A percentile compares a stretch with the other conserved stretches of the same genome.
These are phyloP conservation scores for Usnea hakonensis DNA, from an alignment of 495 filamentous ascomycete genomes.

Conservation along the genomic window DNA sequence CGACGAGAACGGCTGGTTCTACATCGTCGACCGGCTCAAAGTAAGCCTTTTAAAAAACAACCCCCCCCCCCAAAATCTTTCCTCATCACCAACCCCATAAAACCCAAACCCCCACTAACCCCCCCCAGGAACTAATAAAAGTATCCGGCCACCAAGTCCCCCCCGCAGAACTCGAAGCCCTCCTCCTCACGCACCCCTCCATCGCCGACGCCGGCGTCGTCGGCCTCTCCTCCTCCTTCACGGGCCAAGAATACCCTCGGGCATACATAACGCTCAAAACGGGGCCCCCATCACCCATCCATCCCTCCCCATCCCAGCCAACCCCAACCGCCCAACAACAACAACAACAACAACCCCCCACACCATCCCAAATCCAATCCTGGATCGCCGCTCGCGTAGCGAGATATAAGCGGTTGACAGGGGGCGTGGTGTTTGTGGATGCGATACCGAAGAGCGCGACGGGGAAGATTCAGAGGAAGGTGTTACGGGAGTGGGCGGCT, in stretches of 20 bases:
- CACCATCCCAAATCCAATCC: no score
- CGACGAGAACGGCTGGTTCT: conserved; percentile 31
- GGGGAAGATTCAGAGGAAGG: conserved; percentile 80
- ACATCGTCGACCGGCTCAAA: conserved; percentile 43
- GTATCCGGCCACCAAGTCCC: conserved; percentile 79
- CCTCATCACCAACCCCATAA: conserved; percentile 35
- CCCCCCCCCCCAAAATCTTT: background rate
- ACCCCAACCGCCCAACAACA: no score
- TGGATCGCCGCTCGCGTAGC: no score
- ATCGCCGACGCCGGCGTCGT: conserved; percentile 80
- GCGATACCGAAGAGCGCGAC: conserved; percentile 74
- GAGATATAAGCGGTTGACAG: conserved; percentile 68
- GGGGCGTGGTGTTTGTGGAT: conserved; percentile 76
- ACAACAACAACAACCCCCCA: no score
- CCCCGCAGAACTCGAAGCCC: conserved; percentile 76
- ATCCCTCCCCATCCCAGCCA: no score
- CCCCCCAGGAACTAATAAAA: conserved; percentile 79
- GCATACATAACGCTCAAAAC: conserved; percentile 67
- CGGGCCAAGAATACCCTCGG: conserved; percentile 71
- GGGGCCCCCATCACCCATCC: no score
- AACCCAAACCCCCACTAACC: conserved; percentile 49
- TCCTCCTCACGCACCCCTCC: conserved; percentile 59
- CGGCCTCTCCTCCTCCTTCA: conserved; percentile 57
- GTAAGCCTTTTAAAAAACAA: conserved; percentile 13
- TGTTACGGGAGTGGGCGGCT: conserved; percentile 50